A percentile compares a stretch with the other conserved stretches of the same genome.
phyloP scores from a whole-genome alignment of 176 grass and related monocot genomes.

The Canna indica region DNA sequence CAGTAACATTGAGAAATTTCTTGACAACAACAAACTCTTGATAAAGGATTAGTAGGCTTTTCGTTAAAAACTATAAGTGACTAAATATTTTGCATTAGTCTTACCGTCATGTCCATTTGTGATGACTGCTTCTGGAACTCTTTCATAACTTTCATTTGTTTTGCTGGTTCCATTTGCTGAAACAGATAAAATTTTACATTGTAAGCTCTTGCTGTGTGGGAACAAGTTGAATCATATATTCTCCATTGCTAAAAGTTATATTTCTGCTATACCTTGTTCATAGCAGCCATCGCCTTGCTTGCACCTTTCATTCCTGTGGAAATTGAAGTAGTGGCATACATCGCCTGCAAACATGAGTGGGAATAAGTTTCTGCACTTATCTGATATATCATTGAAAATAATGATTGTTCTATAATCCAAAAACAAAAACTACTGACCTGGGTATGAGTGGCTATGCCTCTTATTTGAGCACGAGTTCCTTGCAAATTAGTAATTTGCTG shows the following conservation, averaged over 20 bases:
- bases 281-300: conserved; percentile 97
- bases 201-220: background rate
- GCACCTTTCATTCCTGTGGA: conserved; percentile 99
- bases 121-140: conserved; percentile 97
- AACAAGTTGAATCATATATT: too few species aligned
- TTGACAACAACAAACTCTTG: conserved; percentile 3
- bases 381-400: background rate
- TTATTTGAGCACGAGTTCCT: conserved; percentile 86
- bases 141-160: conserved; percentile 86
- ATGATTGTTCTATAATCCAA: background rate
- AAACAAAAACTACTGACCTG: conserved; percentile 39
- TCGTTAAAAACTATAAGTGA: background rate
- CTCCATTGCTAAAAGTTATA: conserved; percentile 19
- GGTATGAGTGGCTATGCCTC: conserved; percentile 94
- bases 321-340: conserved; percentile 94
- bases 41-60: background rate
- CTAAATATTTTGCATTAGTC: background rate
- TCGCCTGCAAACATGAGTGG: conserved; percentile 42
- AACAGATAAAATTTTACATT: conserved; percentile 21
- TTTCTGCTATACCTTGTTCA: conserved; percentile 78
- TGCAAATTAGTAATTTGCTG: conserved; percentile 98
- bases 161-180: conserved; percentile 94
- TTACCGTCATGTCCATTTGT: conserved; percentile 99
- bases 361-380: conserved; percentile 19
- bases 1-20: background rate